Percentiles rank a stretch among this genome's conserved stretches.
These are phyloP conservation scores for Pseudozyma sp. DNA, from an alignment of 1,284 basidiomycete genomes.

Conservation along the genomic window DNA sequence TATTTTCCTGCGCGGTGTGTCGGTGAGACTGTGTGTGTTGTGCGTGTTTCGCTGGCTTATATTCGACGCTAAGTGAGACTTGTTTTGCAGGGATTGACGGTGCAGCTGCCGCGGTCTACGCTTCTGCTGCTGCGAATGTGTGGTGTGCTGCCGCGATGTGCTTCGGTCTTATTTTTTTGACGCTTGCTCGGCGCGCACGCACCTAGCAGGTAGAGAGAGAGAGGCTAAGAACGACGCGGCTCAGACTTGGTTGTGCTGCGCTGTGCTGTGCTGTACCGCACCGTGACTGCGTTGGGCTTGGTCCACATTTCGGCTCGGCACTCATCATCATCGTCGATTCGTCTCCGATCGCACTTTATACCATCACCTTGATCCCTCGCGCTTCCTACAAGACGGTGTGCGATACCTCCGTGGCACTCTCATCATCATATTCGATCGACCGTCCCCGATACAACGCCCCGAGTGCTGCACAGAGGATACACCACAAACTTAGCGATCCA, in stretches of 20 bases:
- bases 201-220: not conserved
- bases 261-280: not conserved
- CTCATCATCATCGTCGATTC: slow-evolving; percentile 7
- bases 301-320: not conserved
- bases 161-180: not conserved
- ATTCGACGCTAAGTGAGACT: not conserved
- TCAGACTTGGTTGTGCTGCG: not conserved
- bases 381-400: no score
- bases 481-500: not conserved
- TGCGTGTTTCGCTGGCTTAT: not conserved
- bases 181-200: not conserved
- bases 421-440: not conserved
- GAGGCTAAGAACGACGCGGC: not conserved
- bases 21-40: not conserved
- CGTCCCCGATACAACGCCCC: not conserved
- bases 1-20: not conserved
- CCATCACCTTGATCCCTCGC: not conserved
- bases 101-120: not conserved
- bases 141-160: not conserved
- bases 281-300: not conserved
- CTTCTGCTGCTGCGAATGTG: no score
- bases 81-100: no score
- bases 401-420: no score
- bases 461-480: not conserved
- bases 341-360: slow-evolving; percentile 1